A percentile compares a stretch with the other conserved stretches of the same genome.
These are phyloP conservation scores for Cicer cuneatum DNA, from an alignment of 306 rosid species.

Conservation along the genomic window DNA sequence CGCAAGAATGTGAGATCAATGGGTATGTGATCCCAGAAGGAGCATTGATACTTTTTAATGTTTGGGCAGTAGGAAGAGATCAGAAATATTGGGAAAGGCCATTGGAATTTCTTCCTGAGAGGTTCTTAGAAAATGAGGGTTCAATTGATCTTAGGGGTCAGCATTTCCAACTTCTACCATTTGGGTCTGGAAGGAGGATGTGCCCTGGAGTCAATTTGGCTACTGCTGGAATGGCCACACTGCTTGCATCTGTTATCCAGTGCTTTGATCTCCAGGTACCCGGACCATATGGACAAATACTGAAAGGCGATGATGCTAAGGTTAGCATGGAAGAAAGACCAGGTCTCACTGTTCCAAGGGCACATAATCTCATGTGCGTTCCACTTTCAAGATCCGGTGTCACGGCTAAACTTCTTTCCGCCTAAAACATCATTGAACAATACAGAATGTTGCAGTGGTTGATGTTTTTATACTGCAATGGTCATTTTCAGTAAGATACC, in stretches of 20 bases:
- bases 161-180: conserved; percentile 51
- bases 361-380: conserved; percentile 49
- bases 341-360: conserved; percentile 53
- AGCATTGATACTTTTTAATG: conserved; percentile 49
- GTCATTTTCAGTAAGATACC: conserved; percentile 19
- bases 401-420: conserved; percentile 26
- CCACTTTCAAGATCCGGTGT: conserved; percentile 22
- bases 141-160: conserved; percentile 47
- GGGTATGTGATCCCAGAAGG: conserved; percentile 50
- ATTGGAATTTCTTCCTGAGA: conserved; percentile 48
- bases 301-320: conserved; percentile 17
- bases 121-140: conserved; percentile 31
- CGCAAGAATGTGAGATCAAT: conserved; percentile 43
- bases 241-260: conserved; percentile 56
- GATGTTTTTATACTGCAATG: background rate
- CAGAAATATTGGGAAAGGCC: conserved; percentile 56
- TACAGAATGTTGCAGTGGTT: background rate
- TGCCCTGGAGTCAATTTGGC: conserved; percentile 58
- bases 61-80: conserved; percentile 64
- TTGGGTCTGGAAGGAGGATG: conserved; percentile 65
- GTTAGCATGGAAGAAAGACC: conserved; percentile 51
- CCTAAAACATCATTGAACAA: background rate
- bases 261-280: conserved; percentile 54
- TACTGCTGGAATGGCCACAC: conserved; percentile 50
- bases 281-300: conserved; percentile 6